phyloP scores from a whole-genome alignment of 1,284 basidiomycete genomes.

The Leccinum pseudoinsigne region DNA sequence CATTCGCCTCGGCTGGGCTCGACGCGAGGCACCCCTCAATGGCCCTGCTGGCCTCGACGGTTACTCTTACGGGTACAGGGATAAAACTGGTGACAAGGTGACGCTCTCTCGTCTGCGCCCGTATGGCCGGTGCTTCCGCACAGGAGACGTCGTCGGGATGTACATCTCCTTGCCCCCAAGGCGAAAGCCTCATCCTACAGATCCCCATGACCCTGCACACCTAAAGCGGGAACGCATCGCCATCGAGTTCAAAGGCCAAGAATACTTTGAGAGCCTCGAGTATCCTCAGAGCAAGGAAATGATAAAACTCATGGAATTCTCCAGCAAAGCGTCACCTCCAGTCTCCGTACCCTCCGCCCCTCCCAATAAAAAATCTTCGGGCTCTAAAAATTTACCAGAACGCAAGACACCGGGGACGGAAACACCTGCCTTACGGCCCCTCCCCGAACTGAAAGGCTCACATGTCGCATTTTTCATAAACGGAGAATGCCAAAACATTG shows the following conservation, averaged over 20 bases:
- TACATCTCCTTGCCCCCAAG: slow-evolving; percentile 85
- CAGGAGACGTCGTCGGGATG: slow-evolving; percentile 93
- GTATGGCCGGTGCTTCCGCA: slow-evolving; percentile 74
- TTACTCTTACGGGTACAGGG: slow-evolving; percentile 90
- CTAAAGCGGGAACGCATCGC: slow-evolving; percentile 86
- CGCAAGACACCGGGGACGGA: slow-evolving; percentile 28
- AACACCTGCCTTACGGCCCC: slow-evolving; percentile 51
- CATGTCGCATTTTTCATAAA: slow-evolving; percentile 92
- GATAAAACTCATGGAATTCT: slow-evolving; percentile 78
- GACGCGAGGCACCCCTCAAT: slow-evolving; percentile 91
- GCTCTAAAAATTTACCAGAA: slow-evolving; percentile 66
- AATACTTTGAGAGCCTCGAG: slow-evolving; percentile 95
- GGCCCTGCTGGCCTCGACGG: slow-evolving; percentile 93
- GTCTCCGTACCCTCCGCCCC: slow-evolving; percentile 56
- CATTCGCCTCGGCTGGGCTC: slow-evolving; percentile 89
- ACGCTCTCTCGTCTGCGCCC: slow-evolving; percentile 79
- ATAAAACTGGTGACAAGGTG: slow-evolving; percentile 91
- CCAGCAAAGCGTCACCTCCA: slow-evolving; percentile 55
- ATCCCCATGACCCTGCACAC: slow-evolving; percentile 72
- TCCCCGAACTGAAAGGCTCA: slow-evolving; percentile 75
- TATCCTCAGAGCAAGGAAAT: slow-evolving; percentile 95
- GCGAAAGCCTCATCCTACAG: slow-evolving; percentile 52
- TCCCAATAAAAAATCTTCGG: slow-evolving; percentile 61
- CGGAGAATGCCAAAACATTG: slow-evolving; percentile 82
- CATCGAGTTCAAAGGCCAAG: slow-evolving; percentile 94